Percentiles rank a stretch among this genome's conserved stretches.
phyloP scores from a whole-genome alignment of 1,284 basidiomycete genomes.

The Malassezia equina region DNA sequence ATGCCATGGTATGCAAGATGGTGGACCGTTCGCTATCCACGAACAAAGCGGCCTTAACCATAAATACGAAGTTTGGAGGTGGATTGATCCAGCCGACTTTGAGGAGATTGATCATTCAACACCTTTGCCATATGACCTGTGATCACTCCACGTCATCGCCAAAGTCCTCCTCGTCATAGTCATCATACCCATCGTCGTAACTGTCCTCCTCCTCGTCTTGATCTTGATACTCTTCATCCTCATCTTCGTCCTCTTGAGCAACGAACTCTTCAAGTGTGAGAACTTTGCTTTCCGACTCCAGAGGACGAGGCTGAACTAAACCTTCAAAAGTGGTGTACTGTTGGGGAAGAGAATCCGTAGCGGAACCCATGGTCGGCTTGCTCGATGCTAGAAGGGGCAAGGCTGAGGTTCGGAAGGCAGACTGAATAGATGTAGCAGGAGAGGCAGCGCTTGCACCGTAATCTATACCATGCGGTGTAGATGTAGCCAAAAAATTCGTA shows the following conservation, averaged over 20 bases:
- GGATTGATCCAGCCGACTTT: slow-evolving; percentile 19
- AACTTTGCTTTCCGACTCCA: neutral
- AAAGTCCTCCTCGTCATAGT: slow-evolving; percentile 6
- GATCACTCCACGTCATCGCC: slow-evolving; percentile 4
- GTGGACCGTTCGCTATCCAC: slow-evolving; percentile 47
- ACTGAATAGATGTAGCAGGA: neutral
- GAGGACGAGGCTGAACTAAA: slow-evolving; percentile 3
- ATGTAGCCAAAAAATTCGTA: neutral
- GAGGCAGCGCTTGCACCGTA: neutral
- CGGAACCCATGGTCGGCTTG: neutral
- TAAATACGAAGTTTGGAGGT: slow-evolving; percentile 49
- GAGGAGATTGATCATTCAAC: neutral
- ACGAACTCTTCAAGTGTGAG: slow-evolving; percentile 14
- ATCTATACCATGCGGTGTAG: neutral
- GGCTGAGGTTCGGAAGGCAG: neutral
- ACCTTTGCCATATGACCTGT: neutral
- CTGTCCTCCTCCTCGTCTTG: neutral
- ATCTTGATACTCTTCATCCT: slow-evolving; percentile 1
- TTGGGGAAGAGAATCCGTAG: neutral
- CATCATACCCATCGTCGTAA: slow-evolving; percentile 10
- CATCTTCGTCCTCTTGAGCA: neutral
- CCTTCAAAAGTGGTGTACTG: slow-evolving; percentile 17
- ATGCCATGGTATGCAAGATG: slow-evolving; percentile 26
- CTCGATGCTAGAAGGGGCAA: neutral
- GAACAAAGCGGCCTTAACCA: slow-evolving; percentile 50